Conservation (phyloP, 148 eudicot genomes). For the Rhododendron henanense region DNA sequence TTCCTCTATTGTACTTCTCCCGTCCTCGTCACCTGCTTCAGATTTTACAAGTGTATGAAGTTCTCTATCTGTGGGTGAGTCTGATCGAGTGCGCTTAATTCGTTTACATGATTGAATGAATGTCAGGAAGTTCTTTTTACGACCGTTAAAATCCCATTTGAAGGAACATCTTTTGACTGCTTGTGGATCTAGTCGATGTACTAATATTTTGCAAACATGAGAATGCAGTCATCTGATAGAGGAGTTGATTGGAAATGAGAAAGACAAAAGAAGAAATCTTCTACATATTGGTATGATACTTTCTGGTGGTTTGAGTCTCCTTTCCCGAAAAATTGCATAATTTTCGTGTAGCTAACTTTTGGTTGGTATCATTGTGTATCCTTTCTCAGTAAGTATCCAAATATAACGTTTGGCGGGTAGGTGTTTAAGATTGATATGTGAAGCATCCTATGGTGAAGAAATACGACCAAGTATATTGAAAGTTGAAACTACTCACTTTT, state of each 20-base stretch:
- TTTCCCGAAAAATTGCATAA: neutral
- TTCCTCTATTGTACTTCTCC: slow-evolving; percentile 2
- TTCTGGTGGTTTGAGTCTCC: neutral
- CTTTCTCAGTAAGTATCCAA: neutral
- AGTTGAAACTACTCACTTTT: slow-evolving; percentile 10
- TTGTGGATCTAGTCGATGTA: no score
- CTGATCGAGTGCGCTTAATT: neutral
- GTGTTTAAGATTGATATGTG: neutral
- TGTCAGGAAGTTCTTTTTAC: neutral
- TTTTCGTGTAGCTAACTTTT: neutral
- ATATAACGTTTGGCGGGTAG: neutral
- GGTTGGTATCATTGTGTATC: neutral
- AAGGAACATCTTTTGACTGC: no score
- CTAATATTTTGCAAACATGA: neutral
- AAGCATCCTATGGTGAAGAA: neutral
- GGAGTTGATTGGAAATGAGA: neutral
- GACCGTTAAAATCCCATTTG: neutral
- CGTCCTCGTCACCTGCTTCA: slow-evolving; percentile 13
- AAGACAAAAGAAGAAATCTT: neutral
- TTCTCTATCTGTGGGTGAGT: neutral
- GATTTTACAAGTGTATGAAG: neutral
- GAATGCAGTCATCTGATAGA: neutral
- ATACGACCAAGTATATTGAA: neutral
- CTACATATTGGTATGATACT: neutral
- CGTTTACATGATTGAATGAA: neutral